Percentiles rank a stretch among this genome's conserved stretches.
phyloP scores from a whole-genome alignment of 2,329 filamentous ascomycete species.

The Exutisphaerella laricina region DNA sequence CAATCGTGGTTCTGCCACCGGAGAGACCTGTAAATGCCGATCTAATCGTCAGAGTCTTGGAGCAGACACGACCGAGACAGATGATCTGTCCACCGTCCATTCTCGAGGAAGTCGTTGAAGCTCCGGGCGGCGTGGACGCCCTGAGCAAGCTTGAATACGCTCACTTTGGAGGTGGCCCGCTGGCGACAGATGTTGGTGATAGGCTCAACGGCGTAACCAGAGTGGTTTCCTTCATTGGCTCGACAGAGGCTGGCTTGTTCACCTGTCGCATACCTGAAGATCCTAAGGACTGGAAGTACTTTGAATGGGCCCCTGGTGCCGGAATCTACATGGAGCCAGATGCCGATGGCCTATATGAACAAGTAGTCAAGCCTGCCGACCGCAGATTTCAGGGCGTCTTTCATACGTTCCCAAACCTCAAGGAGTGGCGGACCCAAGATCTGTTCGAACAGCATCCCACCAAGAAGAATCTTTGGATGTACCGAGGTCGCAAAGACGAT shows the following conservation, averaged over 20 bases:
- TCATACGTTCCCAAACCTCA: constrained; percentile 30
- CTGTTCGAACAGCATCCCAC: constrained; percentile 26
- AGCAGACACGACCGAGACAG: constrained; percentile 9
- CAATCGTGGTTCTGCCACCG: constrained; percentile 11
- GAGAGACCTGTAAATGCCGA: constrained; percentile 15
- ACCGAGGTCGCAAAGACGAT: constrained; percentile 28
- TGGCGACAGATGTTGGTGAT: constrained; percentile 12
- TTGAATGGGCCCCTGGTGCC: constrained; percentile 20
- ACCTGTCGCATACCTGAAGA: constrained; percentile 18
- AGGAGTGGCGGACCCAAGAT: constrained; percentile 34
- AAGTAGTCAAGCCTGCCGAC: constrained; percentile 28
- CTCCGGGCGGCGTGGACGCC: constrained; percentile 15
- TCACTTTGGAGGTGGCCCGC: constrained; percentile 19
- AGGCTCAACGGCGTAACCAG: constrained; percentile 12
- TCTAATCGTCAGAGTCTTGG: constrained; percentile 10
- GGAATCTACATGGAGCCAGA: constrained; percentile 16
- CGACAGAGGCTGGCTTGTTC: constrained; percentile 19
- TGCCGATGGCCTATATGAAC: constrained; percentile 30
- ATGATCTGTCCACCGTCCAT: constrained; percentile 16
- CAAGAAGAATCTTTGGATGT: constrained; percentile 25
- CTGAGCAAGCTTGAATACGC: constrained; percentile 11
- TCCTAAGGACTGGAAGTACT: constrained; percentile 19
- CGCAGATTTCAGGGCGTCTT: constrained; percentile 21
- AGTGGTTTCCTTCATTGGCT: constrained; percentile 14
- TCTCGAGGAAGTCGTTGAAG: constrained; percentile 15